Conservation (phyloP, 768 basidiomycete genomes). For the Austroboletus festivus region DNA sequence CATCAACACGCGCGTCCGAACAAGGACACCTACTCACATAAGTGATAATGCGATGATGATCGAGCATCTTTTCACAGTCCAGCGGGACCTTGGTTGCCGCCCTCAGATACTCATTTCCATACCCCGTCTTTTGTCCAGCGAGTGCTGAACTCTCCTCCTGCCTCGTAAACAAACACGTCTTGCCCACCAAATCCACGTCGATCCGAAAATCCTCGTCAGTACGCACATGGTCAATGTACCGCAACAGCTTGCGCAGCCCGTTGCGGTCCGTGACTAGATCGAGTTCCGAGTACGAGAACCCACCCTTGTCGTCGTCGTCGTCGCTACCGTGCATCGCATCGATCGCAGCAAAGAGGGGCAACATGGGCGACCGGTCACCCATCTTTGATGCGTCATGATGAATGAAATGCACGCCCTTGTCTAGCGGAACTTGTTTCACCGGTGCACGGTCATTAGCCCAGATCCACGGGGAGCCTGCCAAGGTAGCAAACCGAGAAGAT, state of each 20-base stretch:
- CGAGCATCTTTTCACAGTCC: constrained; percentile 49
- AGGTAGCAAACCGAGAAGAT: no score
- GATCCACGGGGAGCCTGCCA: constrained; percentile 53
- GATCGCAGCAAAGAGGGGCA: constrained; percentile 61
- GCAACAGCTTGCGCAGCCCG: constrained; percentile 56
- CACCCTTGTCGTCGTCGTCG: no score
- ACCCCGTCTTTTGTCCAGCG: constrained; percentile 36
- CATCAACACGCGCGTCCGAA: not conserved
- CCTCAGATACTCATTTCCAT: constrained; percentile 61
- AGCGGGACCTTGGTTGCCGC: constrained; percentile 45
- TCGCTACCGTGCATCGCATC: constrained; percentile 41
- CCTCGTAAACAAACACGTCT: constrained; percentile 59
- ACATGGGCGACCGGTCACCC: constrained; percentile 35
- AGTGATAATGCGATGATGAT: constrained; percentile 59
- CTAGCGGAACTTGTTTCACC: constrained; percentile 54
- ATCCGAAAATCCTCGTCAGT: constrained; percentile 55
- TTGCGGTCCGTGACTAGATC: constrained; percentile 63
- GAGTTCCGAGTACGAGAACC: constrained; percentile 34
- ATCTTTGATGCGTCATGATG: constrained; percentile 58
- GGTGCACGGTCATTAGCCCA: constrained; percentile 49
- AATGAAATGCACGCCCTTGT: constrained; percentile 45
- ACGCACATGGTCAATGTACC: constrained; percentile 39
- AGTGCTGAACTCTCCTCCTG: constrained; percentile 39
- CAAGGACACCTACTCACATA: constrained; percentile 46
- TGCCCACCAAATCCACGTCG: constrained; percentile 61